phyloP scores from a whole-genome alignment of 306 rosid species.

The Dalbergia cochinchinensis region DNA sequence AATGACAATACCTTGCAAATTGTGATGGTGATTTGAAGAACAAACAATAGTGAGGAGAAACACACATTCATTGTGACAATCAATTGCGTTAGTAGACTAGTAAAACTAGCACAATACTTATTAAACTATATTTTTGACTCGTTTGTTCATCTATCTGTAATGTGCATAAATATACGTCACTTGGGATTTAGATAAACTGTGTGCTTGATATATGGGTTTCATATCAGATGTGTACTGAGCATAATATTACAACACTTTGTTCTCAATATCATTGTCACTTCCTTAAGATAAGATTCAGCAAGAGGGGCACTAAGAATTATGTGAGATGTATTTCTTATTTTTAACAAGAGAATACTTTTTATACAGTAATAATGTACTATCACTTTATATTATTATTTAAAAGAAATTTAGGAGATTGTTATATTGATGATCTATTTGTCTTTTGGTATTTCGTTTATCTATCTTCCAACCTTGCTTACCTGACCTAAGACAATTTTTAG shows the following conservation, averaged over 20 bases:
- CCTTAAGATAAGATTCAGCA: conserved; percentile 25
- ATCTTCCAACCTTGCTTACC: too few relatives aligned
- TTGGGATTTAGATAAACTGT: conserved; percentile 1
- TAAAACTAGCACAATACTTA: conserved; percentile 28
- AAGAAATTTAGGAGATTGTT: too few relatives aligned
- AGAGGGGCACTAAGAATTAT: conserved; percentile 31
- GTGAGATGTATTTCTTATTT: conserved; percentile 21
- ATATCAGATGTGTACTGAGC: conserved; percentile 22
- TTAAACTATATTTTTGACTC: conserved; percentile 37
- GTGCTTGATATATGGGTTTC: conserved; percentile 28
- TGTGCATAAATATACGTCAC: conserved; percentile 17
- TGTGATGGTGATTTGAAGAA: conserved; percentile 48
- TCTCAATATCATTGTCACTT: conserved; percentile 29
- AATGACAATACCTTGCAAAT: conserved; percentile 52
- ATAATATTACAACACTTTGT: background rate
- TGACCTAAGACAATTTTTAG: too few relatives aligned
- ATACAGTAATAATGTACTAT: too few relatives aligned
- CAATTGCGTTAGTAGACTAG: conserved; percentile 52
- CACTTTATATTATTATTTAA: too few relatives aligned
- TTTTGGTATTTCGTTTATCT: too few relatives aligned
- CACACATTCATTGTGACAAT: conserved; percentile 53
- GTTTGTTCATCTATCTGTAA: conserved; percentile 21
- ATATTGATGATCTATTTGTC: too few relatives aligned
- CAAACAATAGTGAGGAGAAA: conserved; percentile 46
- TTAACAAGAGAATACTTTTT: background rate